Base-by-base conservation (phyloP, 805 yeast genomes). In the Geotrichum ghanense region DNA sequence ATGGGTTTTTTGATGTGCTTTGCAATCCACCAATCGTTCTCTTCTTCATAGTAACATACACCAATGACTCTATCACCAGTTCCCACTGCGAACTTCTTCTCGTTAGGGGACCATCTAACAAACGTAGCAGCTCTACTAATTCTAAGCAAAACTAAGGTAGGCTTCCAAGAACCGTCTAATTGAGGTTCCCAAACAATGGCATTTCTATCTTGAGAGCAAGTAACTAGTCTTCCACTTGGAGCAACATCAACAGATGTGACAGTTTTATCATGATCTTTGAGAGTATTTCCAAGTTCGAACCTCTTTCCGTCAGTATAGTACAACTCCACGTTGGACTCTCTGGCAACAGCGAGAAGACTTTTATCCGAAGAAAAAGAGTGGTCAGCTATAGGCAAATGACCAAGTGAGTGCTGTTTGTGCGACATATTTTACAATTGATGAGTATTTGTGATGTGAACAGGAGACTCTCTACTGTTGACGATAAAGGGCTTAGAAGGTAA, bases 1-100 rank as follows among this genome's bases (percentile, higher is more conserved):
- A 92, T 72, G n/a, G 97, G 95, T 66, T 85, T 87, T 71, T 89
- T 89, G 66, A 92, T 83, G 68, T 90, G 98, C 66, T 90, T 90
- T 12, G 97, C 86, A 45, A 92, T 89, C 99, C 99, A 92, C 99
- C 99, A 92, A 63, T 92, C 95, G 64, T 90, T 92, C 58, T 88
- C 96, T 51, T 74, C 83, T 67, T 92, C 98, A 63, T 83, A 92
- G 68, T 89, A 92, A 70, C 98, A 92, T 44, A 92, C 84, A 7
- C 97, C 96, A 65, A 92, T 81, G 52, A 84, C 83, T 50, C 97
- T 73, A 41, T 95, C 97, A 42, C 95, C 87, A 2, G 95, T 84
- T 0, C 97, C 98, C 43, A 90, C 97, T 1, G 98, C 98, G 66
- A 92, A 92, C 69, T 92, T 92, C 60, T 69, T 69, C n/a, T 96